Conservation (phyloP, 768 basidiomycete species). For the Pleurotus pulmonarius region DNA sequence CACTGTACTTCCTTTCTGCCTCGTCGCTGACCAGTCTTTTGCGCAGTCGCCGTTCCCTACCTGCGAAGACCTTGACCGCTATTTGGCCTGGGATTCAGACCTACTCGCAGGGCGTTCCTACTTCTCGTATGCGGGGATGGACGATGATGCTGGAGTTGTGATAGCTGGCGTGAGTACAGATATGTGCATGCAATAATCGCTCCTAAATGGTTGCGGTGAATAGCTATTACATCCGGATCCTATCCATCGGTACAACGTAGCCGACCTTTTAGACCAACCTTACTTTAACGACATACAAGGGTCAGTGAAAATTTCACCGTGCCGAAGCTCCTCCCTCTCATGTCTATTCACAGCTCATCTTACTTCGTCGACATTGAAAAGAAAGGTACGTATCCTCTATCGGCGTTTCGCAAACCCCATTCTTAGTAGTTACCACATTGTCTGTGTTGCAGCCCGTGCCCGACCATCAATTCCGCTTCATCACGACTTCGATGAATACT, state of each 20-base stretch:
- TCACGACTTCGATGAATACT: background rate
- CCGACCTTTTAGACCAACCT: constrained; percentile 15
- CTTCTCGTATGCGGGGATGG: constrained; percentile 18
- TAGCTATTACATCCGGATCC: constrained; percentile 20
- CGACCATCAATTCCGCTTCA: background rate
- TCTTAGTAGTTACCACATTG: background rate
- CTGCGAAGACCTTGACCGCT: background rate
- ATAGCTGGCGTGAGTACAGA: constrained; percentile 23
- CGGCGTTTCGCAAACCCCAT: background rate
- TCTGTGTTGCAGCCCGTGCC: background rate
- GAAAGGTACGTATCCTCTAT: background rate
- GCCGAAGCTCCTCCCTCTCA: background rate
- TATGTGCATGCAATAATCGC: background rate
- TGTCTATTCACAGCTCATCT: background rate
- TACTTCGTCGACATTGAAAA: background rate
- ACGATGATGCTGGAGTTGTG: constrained; percentile 18
- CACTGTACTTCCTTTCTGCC: no score
- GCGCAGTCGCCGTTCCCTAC: background rate
- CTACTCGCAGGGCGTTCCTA: constrained; percentile 16
- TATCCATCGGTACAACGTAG: constrained; percentile 13
- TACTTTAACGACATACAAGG: constrained; percentile 19
- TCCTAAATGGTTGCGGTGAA: background rate
- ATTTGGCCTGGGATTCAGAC: background rate
- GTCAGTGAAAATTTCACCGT: constrained; percentile 8
- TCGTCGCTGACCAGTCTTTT: background rate